Percentiles rank a stretch among this genome's conserved stretches.
Conservation (phyloP, 2,329 filamentous ascomycete genomes). For the Zymoseptoria brevis region DNA sequence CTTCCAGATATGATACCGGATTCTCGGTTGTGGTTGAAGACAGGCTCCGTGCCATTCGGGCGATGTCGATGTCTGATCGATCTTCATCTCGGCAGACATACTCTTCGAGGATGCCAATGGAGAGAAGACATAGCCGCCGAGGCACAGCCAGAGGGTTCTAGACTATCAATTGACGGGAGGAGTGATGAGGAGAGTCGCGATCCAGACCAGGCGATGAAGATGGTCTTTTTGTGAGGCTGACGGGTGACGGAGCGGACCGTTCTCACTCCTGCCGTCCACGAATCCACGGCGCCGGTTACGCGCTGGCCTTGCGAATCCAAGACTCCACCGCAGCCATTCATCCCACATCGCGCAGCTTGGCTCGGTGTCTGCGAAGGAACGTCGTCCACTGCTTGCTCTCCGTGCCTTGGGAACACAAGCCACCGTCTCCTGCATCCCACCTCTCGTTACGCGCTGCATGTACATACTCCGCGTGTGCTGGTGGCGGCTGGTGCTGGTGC, state of each 20-base stretch:
- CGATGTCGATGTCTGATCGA: neutral
- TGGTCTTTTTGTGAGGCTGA: neutral
- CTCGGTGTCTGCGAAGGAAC: neutral
- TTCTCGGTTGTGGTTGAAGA: neutral
- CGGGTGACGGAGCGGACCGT: neutral
- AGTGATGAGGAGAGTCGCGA: neutral
- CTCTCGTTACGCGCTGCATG: conserved; percentile 21
- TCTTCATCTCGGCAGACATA: neutral
- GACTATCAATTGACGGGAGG: neutral
- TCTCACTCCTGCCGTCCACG: conserved; percentile 1
- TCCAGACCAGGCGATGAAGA: neutral
- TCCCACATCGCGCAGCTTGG: neutral
- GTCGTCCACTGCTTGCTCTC: neutral
- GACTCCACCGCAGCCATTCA: neutral
- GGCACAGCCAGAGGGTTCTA: neutral
- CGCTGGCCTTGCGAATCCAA: conserved; percentile 1
- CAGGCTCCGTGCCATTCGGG: neutral
- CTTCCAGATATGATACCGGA: neutral
- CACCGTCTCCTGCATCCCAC: conserved; percentile 12
- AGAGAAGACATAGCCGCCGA: neutral
- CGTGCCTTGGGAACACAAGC: conserved; percentile 1
- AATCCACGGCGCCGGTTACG: neutral
- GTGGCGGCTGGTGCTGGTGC: neutral
- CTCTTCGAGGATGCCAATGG: neutral
- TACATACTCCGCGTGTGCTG: neutral